Conservation (phyloP, 2,329 filamentous ascomycete genomes). For the Corinectria fuckeliana region DNA sequence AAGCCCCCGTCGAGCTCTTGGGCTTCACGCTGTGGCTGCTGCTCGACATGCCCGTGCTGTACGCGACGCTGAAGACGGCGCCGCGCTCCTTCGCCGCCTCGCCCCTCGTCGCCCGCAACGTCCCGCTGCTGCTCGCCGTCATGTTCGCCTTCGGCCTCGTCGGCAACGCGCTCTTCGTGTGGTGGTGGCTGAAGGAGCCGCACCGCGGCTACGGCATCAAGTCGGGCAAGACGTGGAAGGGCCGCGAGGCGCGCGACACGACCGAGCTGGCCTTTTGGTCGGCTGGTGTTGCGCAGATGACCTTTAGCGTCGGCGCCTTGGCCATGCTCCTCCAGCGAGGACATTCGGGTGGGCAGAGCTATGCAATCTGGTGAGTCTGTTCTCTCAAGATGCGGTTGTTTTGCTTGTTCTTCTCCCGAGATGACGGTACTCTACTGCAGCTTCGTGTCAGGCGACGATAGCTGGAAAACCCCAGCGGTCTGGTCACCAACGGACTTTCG, state of each 20-base stretch:
- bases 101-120: conserved; percentile 50
- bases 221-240: conserved; percentile 53
- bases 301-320: conserved; percentile 48
- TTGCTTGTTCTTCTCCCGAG: background rate
- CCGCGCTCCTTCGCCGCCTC: conserved; percentile 50
- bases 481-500: background rate
- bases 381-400: conserved; percentile 8
- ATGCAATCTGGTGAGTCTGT: conserved; percentile 57
- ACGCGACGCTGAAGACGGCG: conserved; percentile 52
- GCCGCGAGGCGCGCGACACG: conserved; percentile 50
- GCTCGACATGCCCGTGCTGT: conserved; percentile 56
- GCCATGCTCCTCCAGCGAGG: conserved; percentile 53
- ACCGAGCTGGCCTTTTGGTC: conserved; percentile 59
- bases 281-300: conserved; percentile 51
- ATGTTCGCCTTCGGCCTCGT: conserved; percentile 46
- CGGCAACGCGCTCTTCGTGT: conserved; percentile 51
- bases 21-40: conserved; percentile 57
- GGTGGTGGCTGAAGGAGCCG: conserved; percentile 55
- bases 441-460: conserved; percentile 20
- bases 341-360: conserved; percentile 56
- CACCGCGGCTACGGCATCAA: conserved; percentile 51
- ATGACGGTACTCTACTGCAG: conserved; percentile 13
- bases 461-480: background rate
- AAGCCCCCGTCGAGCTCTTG: conserved; percentile 49
- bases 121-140: conserved; percentile 45